Conservation (phyloP, 768 basidiomycete species). For the Boletellus ananas region DNA sequence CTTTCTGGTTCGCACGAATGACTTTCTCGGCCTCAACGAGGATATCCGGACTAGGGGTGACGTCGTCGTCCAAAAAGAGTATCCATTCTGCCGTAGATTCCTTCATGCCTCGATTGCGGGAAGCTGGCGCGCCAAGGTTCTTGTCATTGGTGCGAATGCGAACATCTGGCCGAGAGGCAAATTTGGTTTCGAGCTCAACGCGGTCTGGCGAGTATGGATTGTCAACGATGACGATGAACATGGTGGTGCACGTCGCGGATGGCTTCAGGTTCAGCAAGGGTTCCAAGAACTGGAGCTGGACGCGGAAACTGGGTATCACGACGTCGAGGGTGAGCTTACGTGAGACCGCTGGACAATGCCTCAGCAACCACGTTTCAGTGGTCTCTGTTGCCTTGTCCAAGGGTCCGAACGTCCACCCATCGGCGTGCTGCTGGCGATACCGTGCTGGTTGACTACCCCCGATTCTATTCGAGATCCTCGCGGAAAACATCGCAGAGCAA, state of each 20-base stretch:
- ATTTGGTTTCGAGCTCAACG: conserved; percentile 36
- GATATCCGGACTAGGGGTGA: conserved; percentile 40
- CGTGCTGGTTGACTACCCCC: conserved; percentile 46
- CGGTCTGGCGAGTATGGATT: conserved; percentile 43
- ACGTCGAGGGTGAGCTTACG: conserved; percentile 51
- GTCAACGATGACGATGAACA: conserved; percentile 60
- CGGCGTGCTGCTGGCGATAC: conserved; percentile 43
- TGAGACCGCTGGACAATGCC: conserved; percentile 15
- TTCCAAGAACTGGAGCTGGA: conserved; percentile 42
- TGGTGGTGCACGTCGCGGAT: conserved; percentile 41
- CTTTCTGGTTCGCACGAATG: conserved; percentile 44
- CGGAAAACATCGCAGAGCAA: conserved; percentile 43
- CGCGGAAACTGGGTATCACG: conserved; percentile 54
- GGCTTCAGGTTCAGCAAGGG: conserved; percentile 42
- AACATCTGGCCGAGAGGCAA: conserved; percentile 44
- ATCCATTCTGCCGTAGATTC: conserved; percentile 58
- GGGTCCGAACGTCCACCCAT: conserved; percentile 47
- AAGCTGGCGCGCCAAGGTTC: conserved; percentile 51
- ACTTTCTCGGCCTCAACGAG: conserved; percentile 43
- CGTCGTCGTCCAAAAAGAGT: conserved; percentile 60
- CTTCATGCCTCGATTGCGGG: conserved; percentile 51
- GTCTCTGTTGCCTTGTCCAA: conserved; percentile 39
- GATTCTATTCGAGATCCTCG: conserved; percentile 40
- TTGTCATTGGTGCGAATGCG: conserved; percentile 47
- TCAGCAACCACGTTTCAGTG: conserved; percentile 37